Evolutionary conservation across 768 basidiomycete species (phyloP).

Genomic region (Termitomyces sp.): DNA sequence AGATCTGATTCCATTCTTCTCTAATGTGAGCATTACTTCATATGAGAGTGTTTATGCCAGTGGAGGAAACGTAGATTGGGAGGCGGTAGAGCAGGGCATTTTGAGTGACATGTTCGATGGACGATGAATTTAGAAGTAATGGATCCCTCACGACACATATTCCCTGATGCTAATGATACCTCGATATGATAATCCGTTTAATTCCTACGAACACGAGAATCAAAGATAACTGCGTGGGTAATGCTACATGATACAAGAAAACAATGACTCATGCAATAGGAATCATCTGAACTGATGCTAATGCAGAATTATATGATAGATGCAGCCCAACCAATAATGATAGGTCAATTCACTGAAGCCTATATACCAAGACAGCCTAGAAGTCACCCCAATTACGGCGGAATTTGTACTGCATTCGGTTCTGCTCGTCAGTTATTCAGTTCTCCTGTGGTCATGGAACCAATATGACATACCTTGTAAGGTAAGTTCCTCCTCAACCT

Average conservation of each 20-base stretch:
- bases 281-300: slow-evolving; percentile 1
- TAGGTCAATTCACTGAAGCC: slow-evolving; percentile 5
- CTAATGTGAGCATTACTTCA: slow-evolving; percentile 80
- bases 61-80: slow-evolving; percentile 84
- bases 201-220: neutral
- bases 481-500: slow-evolving; percentile 82
- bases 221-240: slow-evolving; percentile 1
- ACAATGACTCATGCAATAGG: neutral
- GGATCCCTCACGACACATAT: slow-evolving; percentile 8
- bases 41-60: slow-evolving; percentile 91
- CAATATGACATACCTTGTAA: slow-evolving; percentile 66
- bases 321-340: neutral
- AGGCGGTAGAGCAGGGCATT: slow-evolving; percentile 77
- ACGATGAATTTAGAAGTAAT: slow-evolving; percentile 33
- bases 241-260: slow-evolving; percentile 1
- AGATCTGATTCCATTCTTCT: slow-evolving; percentile 89
- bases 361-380: slow-evolving; percentile 28
- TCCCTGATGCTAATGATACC: slow-evolving; percentile 17
- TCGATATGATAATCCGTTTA: slow-evolving; percentile 2
- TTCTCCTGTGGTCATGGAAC: slow-evolving; percentile 4
- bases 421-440: slow-evolving; percentile 47
- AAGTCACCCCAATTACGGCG: slow-evolving; percentile 87
- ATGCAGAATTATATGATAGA: neutral
- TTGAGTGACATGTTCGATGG: slow-evolving; percentile 91
- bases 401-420: slow-evolving; percentile 85